Conservation (phyloP, 768 basidiomycete genomes). For the Clavulina sp. region DNA sequence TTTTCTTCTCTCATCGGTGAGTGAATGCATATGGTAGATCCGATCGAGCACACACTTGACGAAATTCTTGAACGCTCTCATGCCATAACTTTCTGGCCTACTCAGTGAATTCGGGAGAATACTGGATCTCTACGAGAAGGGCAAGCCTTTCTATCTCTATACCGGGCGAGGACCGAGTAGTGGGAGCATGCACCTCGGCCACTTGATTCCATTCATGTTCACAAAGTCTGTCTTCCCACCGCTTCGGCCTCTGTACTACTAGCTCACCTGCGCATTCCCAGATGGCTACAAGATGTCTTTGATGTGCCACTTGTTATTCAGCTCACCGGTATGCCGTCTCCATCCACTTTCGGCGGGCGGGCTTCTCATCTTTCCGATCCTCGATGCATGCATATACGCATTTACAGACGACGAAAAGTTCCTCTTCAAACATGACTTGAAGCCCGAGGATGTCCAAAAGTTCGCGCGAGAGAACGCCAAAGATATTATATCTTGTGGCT, state of each 20-base stretch:
- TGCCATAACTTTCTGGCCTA: background rate
- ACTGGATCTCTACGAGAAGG: constrained; percentile 86
- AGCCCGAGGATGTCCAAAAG: constrained; percentile 66
- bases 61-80: too few species aligned
- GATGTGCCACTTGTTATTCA: constrained; percentile 89
- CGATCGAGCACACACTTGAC: background rate
- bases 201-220: constrained; percentile 93
- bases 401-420: constrained; percentile 90
- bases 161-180: constrained; percentile 94
- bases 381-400: background rate
- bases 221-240: constrained; percentile 85
- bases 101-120: constrained; percentile 82
- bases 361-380: constrained; percentile 7
- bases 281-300: constrained; percentile 95
- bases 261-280: constrained; percentile 18
- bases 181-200: constrained; percentile 93
- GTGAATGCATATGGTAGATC: constrained; percentile 14
- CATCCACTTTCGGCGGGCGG: too few species aligned
- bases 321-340: too few species aligned
- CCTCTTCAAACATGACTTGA: constrained; percentile 88
- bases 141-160: constrained; percentile 95
- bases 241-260: background rate
- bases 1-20: constrained; percentile 97
- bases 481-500: constrained; percentile 94
- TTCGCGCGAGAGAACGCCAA: constrained; percentile 79